Base-by-base conservation (phyloP, 129 eudicot species). In the Oenanthe sinensis region DNA sequence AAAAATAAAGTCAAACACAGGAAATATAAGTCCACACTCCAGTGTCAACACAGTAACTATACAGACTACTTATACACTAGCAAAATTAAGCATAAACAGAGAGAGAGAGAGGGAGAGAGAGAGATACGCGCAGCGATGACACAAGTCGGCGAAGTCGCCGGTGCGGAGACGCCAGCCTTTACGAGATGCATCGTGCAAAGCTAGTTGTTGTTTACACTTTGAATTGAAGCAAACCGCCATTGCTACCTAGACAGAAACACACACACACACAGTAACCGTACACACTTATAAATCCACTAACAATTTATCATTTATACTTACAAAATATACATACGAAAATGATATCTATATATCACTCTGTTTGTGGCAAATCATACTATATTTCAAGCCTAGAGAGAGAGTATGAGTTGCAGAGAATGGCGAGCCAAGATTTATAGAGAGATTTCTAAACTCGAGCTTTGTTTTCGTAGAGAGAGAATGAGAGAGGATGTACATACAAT, bases 121-220 rank as follows among this genome's bases (percentile, higher is more conserved):
- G 36, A n/a, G 26, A 84, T 85, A 91, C 97, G 85, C 86, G 94
- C 97, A 91, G 80, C 89, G 92, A 84, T 89, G 87, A 78, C 97
- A 91, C 43, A 91, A 87, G 82, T 87, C 83, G 28, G 92, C 97
- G 39, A 45, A 89, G 4, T 85, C 87, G 63, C 97, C 97, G 75
- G 90, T 83, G 36, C 94, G 90, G 71, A 88, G 85, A 48, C 88
- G 90, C 97, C 97, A 91, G 14, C 97, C 97, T 83, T 81, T 85
- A 81, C 84, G 79, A 55, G 88, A 48, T 44, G 69, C 82, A 7
- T 87, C 89, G 42, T 39, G 42, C 79, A 86, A 20, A 33, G 75
- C 62, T 50, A 22, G 36, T 24, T 78, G 36, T 24, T 78, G 82
- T 47, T 78, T 86, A 74, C 97, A 91, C 73, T 69, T 87, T 17